Base-by-base conservation (phyloP, 805 yeast species). In the Candida xyloterini region DNA sequence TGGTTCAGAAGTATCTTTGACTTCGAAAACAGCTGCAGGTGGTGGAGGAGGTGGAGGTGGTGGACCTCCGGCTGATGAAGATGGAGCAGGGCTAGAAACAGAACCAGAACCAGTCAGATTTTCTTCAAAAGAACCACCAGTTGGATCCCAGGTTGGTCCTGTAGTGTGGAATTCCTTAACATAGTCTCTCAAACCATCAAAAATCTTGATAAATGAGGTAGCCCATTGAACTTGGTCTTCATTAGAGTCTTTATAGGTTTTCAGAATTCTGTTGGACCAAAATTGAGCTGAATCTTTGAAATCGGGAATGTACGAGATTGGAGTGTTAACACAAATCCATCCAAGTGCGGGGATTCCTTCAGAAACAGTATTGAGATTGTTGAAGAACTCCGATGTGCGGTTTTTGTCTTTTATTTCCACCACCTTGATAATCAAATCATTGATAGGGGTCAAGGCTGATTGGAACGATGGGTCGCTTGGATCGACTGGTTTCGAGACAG, bases 21-120 rank as follows among this genome's bases (percentile, higher is more conserved):
- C 68, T 41, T 80, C 67, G 8, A 95, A 80, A 20, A 95, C 91
- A 8, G 96, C 95, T 10, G 82, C 78, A 2, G 95, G 87, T 1
- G 93, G 91, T 3, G 95, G 95, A 2, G 95, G 95, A 2, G 97
- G 97, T 13, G 95, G 95, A 6, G 90, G 86, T 7, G 73, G 66
- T 10, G 71, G 55, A 10, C 71, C 56, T 3, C 77, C 56, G 2
- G 69, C 52, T 10, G 66, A 47, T n/a, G 67, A 53, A n/a, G 64
- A 39, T 16, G 67, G 48, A 14, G 58, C 22, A 1, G 59, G 32
- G n/a, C 48, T 30, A 3, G 57, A 30, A 15, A 56, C 38, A 2
- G 40, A 15, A 8, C 18, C 9, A 14, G 20, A 14, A 5, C 22
- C 29, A 16, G 56, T 54, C 45, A 75, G 54, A n/a, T 70, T 78